phyloP scores from a whole-genome alignment of 2,329 filamentous ascomycete species.

The Falciphora oryzae region DNA sequence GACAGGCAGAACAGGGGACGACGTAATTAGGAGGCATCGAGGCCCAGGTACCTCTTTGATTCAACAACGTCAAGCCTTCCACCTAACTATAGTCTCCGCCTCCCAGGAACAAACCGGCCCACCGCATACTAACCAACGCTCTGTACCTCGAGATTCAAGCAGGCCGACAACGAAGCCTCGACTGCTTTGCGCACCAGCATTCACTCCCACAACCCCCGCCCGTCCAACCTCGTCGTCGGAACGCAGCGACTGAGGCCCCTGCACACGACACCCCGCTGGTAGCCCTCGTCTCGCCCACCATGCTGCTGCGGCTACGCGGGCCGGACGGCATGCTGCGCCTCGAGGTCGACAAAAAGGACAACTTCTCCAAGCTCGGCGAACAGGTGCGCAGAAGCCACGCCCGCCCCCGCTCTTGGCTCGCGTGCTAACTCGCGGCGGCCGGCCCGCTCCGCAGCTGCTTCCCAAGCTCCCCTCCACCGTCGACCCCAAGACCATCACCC shows the following conservation, averaged over 20 bases:
- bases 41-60: no score
- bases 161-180: no score
- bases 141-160: not conserved
- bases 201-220: no score
- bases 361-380: constrained; percentile 59
- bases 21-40: not conserved
- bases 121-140: not conserved
- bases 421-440: constrained; percentile 14
- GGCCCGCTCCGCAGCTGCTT: constrained; percentile 39
- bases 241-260: not conserved
- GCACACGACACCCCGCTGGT: not conserved
- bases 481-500: constrained; percentile 51
- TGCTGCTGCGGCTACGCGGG: constrained; percentile 83
- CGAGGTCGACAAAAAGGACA: constrained; percentile 66
- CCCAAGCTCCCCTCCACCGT: constrained; percentile 56
- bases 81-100: no score
- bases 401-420: not conserved
- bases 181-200: no score
- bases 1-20: not conserved
- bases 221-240: no score
- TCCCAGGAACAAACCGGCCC: no score
- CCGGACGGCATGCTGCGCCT: constrained; percentile 91
- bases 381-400: constrained; percentile 33
- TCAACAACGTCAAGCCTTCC: no score
- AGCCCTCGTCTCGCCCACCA: constrained; percentile 33